phyloP scores from a whole-genome alignment of 495 filamentous ascomycete species.

The Hypoxylon perforatum region DNA sequence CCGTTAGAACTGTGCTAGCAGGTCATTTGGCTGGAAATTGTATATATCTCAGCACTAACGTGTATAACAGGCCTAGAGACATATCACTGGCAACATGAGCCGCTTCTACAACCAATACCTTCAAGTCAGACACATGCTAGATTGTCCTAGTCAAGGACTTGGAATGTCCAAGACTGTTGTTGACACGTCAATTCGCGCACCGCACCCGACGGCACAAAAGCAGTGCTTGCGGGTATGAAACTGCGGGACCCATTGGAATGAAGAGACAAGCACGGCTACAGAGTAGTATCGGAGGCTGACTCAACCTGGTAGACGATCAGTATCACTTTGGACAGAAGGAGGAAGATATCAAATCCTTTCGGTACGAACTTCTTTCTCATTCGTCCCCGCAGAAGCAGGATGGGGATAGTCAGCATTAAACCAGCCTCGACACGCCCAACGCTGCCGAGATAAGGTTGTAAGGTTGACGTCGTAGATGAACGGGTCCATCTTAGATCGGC shows the following conservation, averaged over 20 bases:
- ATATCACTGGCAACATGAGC: conserved; percentile 20
- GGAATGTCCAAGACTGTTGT: conserved; percentile 19
- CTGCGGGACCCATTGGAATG: conserved; percentile 21
- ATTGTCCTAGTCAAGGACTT: conserved; percentile 19
- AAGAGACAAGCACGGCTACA: conserved; percentile 8
- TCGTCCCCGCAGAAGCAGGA: conserved; percentile 8
- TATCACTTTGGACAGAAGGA: conserved; percentile 13
- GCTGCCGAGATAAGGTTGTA: conserved; percentile 12
- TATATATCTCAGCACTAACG: conserved; percentile 17
- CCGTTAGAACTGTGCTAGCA: conserved; percentile 8
- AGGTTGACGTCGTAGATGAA: conserved; percentile 25
- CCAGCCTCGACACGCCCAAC: background rate
- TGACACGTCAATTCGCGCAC: conserved; percentile 31
- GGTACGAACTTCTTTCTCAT: conserved; percentile 12
- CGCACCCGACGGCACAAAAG: conserved; percentile 32
- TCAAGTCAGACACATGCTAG: conserved; percentile 18
- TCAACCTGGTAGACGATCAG: conserved; percentile 25
- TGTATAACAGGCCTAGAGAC: conserved; percentile 17
- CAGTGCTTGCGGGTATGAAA: conserved; percentile 21
- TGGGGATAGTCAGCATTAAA: conserved; percentile 9
- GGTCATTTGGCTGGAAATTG: conserved; percentile 9
- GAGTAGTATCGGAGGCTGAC: conserved; percentile 1
- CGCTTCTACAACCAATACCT: conserved; percentile 13
- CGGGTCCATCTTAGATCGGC: conserved; percentile 7
- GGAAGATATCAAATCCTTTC: background rate